phyloP scores from a whole-genome alignment of 2,329 filamentous ascomycete genomes.

The Fusarium pseudoanthophilum region DNA sequence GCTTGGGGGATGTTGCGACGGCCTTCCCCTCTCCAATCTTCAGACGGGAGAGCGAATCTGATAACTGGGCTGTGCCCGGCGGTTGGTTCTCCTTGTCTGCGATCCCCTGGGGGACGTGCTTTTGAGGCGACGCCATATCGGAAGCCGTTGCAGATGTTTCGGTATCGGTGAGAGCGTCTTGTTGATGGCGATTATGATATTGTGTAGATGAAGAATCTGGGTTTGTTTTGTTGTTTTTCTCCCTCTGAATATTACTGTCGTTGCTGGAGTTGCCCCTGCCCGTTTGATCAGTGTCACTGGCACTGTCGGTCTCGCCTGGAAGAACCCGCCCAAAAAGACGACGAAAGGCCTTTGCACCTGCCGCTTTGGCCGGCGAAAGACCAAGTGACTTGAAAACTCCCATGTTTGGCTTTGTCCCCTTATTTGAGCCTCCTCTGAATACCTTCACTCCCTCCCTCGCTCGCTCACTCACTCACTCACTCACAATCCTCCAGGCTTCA shows the following conservation, averaged over 20 bases:
- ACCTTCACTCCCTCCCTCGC: neutral
- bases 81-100: conserved; percentile 48
- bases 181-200: neutral
- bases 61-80: conserved; percentile 13
- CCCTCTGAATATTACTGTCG: conserved; percentile 4
- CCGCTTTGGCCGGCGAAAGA: conserved; percentile 47
- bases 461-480: neutral
- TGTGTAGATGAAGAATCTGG: neutral
- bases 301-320: conserved; percentile 38
- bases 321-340: conserved; percentile 46
- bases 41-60: conserved; percentile 35
- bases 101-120: neutral
- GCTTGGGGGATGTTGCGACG: neutral
- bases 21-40: conserved; percentile 20
- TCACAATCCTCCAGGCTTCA: neutral
- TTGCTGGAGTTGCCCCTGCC: conserved; percentile 21
- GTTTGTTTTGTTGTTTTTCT: conserved; percentile 8
- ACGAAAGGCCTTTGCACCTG: conserved; percentile 46
- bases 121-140: conserved; percentile 37
- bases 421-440: neutral
- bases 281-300: conserved; percentile 32
- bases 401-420: conserved; percentile 31
- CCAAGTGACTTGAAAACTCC: conserved; percentile 46
- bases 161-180: neutral
- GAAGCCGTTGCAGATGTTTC: neutral